These are phyloP conservation scores for Imleria badia DNA, from an alignment of 768 basidiomycete species.

Conservation along the genomic window DNA sequence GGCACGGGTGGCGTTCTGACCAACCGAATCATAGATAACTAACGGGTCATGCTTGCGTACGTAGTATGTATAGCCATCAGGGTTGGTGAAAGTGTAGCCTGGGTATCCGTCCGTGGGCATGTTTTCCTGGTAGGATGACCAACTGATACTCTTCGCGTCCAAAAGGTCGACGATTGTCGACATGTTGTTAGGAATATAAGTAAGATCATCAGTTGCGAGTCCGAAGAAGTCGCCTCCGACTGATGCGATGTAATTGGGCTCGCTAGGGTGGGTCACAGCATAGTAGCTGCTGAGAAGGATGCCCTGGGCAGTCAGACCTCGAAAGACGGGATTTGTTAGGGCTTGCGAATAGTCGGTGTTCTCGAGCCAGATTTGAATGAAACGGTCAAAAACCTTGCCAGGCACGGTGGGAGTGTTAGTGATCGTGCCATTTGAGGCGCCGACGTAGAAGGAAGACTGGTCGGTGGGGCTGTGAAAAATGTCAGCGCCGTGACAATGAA, in stretches of 20 bases:
- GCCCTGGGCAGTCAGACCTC: slow-evolving; percentile 47
- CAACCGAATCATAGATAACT: slow-evolving; percentile 52
- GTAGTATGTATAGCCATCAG: slow-evolving; percentile 47
- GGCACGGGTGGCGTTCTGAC: slow-evolving; percentile 40
- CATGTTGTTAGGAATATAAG: slow-evolving; percentile 42
- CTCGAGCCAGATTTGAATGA: slow-evolving; percentile 61
- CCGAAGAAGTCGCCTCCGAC: slow-evolving; percentile 57
- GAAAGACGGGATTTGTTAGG: slow-evolving; percentile 28
- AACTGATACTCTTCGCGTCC: slow-evolving; percentile 54
- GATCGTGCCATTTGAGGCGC: slow-evolving; percentile 43
- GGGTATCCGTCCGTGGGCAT: slow-evolving; percentile 51
- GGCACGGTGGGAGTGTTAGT: slow-evolving; percentile 36
- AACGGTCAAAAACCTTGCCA: slow-evolving; percentile 46
- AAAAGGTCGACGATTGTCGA: slow-evolving; percentile 61
- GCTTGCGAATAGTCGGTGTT: slow-evolving; percentile 52
- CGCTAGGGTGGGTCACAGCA: slow-evolving; percentile 54
- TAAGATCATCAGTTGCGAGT: slow-evolving; percentile 39
- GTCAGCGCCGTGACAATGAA: background rate
- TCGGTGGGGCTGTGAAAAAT: slow-evolving; percentile 24
- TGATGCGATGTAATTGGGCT: slow-evolving; percentile 56
- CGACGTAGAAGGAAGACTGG: slow-evolving; percentile 41
- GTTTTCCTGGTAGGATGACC: slow-evolving; percentile 62
- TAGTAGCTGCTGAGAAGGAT: slow-evolving; percentile 48
- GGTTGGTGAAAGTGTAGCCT: slow-evolving; percentile 37
- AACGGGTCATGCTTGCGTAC: slow-evolving; percentile 58